These are phyloP conservation scores for Lactifluus echinatus DNA, from an alignment of 768 basidiomycete species.

Conservation along the genomic window DNA sequence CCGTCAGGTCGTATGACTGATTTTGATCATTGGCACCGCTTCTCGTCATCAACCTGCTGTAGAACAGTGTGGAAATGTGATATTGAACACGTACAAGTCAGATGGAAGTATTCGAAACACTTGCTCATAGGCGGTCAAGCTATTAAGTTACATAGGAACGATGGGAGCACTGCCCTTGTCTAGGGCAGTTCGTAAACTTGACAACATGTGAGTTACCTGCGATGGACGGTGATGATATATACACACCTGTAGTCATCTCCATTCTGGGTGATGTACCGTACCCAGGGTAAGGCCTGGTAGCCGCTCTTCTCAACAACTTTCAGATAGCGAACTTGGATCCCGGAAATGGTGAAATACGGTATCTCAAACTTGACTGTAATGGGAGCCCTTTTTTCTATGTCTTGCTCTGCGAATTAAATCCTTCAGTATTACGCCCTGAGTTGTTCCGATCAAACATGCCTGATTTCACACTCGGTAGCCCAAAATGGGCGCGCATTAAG, in stretches of 20 bases:
- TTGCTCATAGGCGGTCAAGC: too few species aligned
- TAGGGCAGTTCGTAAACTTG: slow-evolving; percentile 60
- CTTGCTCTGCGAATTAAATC: slow-evolving; percentile 42
- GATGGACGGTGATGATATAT: not conserved
- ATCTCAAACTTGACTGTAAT: slow-evolving; percentile 98
- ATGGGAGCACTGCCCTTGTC: slow-evolving; percentile 69
- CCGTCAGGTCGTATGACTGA: not conserved
- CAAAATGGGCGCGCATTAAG: slow-evolving; percentile 97
- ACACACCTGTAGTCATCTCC: slow-evolving; percentile 82
- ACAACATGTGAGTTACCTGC: not conserved
- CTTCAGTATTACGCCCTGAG: not conserved
- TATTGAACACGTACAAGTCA: not conserved
- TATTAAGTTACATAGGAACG: slow-evolving; percentile 35
- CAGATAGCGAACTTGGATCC: slow-evolving; percentile 94
- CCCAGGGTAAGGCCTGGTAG: slow-evolving; percentile 95
- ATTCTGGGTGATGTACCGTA: slow-evolving; percentile 87
- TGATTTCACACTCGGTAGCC: slow-evolving; percentile 84
- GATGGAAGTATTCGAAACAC: not conserved
- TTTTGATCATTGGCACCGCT: not conserved
- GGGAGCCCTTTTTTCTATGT: slow-evolving; percentile 83
- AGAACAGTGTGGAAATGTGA: not conserved
- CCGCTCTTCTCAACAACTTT: slow-evolving; percentile 99
- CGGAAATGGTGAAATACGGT: slow-evolving; percentile 96
- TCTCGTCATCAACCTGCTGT: not conserved
- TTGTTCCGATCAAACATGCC: slow-evolving; percentile 42